Conservation (phyloP, 1,139 yeast genomes). For the Entelexis sorbosivorans region DNA sequence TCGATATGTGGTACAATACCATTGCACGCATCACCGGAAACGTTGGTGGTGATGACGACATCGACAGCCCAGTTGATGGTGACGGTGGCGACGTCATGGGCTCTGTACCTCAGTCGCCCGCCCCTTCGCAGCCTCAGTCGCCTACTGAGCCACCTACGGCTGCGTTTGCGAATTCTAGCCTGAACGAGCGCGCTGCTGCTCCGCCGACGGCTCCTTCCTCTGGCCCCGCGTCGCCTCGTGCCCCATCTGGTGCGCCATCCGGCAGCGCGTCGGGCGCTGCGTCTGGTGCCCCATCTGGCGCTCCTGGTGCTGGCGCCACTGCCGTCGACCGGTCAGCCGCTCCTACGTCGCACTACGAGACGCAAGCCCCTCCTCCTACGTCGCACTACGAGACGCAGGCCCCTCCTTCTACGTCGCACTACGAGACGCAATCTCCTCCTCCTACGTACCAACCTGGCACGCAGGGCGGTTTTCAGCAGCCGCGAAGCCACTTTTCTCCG, state of each 20-base stretch:
- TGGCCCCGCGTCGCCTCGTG: neutral
- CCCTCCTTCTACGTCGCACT: neutral
- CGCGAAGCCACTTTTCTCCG: neutral
- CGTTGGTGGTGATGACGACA: constrained; percentile 8
- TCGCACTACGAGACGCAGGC: too few relatives aligned
- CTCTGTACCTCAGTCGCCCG: neutral
- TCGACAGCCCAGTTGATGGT: constrained; percentile 7
- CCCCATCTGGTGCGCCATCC: neutral
- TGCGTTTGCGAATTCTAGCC: constrained; percentile 8
- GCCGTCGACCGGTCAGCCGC: too few relatives aligned
- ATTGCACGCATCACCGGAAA: constrained; percentile 24
- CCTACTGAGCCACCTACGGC: constrained; percentile 16
- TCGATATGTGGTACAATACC: constrained; percentile 38
- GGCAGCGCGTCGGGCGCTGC: neutral
- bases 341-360: too few relatives aligned
- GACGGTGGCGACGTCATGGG: neutral
- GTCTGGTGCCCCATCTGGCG: too few relatives aligned
- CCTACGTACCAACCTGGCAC: neutral
- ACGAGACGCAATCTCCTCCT: neutral
- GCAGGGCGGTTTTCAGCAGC: neutral
- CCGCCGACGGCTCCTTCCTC: neutral
- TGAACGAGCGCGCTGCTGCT: constrained; percentile 2
- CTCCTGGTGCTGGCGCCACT: too few relatives aligned
- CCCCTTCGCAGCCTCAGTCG: constrained; percentile 2
- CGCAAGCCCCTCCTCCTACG: too few relatives aligned